Base-by-base conservation (phyloP, 257 asterid genomes). In the Salvia hispanica region DNA sequence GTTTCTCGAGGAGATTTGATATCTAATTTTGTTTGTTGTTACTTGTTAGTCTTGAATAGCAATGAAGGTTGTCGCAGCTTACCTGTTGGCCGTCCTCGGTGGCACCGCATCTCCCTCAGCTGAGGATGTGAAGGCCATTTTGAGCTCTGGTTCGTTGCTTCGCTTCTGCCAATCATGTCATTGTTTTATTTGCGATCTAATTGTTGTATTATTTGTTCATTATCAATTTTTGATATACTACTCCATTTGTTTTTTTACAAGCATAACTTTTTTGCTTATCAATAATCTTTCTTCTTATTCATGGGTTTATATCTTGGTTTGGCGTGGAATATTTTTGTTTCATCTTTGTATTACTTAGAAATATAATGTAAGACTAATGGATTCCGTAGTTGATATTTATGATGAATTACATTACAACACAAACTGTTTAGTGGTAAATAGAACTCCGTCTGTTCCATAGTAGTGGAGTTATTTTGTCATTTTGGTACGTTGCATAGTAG, bases 51-150 rank as follows among this genome's bases (percentile, higher is more conserved):
- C 66, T 67, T 63, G 36, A 3, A n/a, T 46, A 79, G 79, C 61
- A 25, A 82, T 82, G 87, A 82, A 82, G 87, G 58, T 74, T 50
- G 10, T 79, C 1, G 87, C 87, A 43, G 85, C 87, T 21, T 79
- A 79, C 71, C 53, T 82, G 79, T 78, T 79, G 77, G 87, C 85
- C 15, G 79, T 82, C 44, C 73, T 82, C 71, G 85, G 87, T 13
- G 87, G 85, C 72, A 82, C 77, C 57, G 6, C 77, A 81, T 2
- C 14, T 36, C 87, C 85, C 12, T 64, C 81, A 11, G 78, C 78
- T 40, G 73, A 40, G 11, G 84, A 77, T 69, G 67, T 82, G 78
- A 79, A 79, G 77, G 45, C 39, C 10, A 82, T 82, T 33, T 81
- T 82, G 33, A 71, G 66, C 52, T 77, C 84, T 59, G 87, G 87